A percentile compares a stretch with the other conserved stretches of the same genome.
These are phyloP conservation scores for Rhodosporidiobolus sp. DNA, from an alignment of 768 basidiomycete genomes.

Conservation along the genomic window DNA sequence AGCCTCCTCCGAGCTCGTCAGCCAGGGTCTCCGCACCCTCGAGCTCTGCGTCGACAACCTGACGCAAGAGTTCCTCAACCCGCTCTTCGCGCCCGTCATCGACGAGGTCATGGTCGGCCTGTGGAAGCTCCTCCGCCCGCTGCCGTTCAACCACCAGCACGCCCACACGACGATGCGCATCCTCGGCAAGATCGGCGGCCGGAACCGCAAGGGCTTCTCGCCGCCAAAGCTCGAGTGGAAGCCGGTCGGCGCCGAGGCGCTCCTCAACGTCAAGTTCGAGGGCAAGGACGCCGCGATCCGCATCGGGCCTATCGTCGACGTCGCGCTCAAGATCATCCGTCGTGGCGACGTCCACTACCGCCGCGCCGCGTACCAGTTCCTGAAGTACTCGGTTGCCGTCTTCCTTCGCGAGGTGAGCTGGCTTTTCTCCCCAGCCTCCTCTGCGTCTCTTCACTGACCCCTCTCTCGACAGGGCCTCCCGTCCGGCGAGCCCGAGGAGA, in stretches of 20 bases:
- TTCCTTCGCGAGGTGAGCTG: slow-evolving; percentile 68
- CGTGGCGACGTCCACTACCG: slow-evolving; percentile 53
- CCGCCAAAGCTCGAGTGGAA: slow-evolving; percentile 72
- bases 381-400: slow-evolving; percentile 69
- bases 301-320: slow-evolving; percentile 60
- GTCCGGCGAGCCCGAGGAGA: slow-evolving; percentile 68
- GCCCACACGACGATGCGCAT: slow-evolving; percentile 94
- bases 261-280: slow-evolving; percentile 67
- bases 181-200: slow-evolving; percentile 89
- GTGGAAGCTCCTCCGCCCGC: slow-evolving; percentile 81
- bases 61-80: slow-evolving; percentile 95
- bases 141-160: slow-evolving; percentile 78
- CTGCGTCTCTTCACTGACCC: background rate
- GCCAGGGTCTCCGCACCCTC: slow-evolving; percentile 90
- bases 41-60: slow-evolving; percentile 99
- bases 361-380: slow-evolving; percentile 50
- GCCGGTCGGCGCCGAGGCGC: slow-evolving; percentile 67
- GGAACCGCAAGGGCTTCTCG: slow-evolving; percentile 80
- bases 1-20: slow-evolving; percentile 81
- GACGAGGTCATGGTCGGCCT: slow-evolving; percentile 92
- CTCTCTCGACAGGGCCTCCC: slow-evolving; percentile 60
- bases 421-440: slow-evolving; percentile 7
- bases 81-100: slow-evolving; percentile 85
- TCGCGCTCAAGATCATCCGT: slow-evolving; percentile 64
- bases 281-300: slow-evolving; percentile 64